Percentiles rank a stretch among this genome's conserved stretches.
Evolutionary conservation across 1,139 yeast genomes (phyloP).

Genomic region (Yamadazyma mexicana): DNA sequence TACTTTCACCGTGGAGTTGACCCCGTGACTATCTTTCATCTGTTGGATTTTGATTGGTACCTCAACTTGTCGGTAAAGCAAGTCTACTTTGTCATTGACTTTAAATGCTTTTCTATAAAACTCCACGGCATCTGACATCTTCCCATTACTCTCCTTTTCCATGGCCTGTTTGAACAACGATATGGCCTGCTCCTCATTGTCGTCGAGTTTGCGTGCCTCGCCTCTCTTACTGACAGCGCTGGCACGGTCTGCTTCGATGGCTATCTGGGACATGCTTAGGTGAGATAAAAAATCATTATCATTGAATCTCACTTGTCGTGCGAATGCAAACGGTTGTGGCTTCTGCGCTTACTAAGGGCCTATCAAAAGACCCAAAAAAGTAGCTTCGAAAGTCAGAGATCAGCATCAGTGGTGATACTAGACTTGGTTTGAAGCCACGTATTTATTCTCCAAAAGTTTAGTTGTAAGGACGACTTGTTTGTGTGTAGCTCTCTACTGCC

Average conservation of each 20-base stretch:
- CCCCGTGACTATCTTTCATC: constrained; percentile 30
- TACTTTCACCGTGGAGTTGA: constrained; percentile 26
- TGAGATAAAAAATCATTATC: background rate
- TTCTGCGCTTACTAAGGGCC: too few relatives aligned
- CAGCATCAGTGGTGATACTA: background rate
- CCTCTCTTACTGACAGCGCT: background rate
- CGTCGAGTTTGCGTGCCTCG: background rate
- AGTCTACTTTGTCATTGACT: constrained; percentile 67
- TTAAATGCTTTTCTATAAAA: constrained; percentile 72
- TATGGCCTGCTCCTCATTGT: constrained; percentile 44
- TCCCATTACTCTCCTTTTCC: constrained; percentile 69
- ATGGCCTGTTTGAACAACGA: constrained; percentile 68
- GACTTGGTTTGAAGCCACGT: too few relatives aligned
- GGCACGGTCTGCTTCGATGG: constrained; percentile 1
- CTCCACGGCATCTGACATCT: constrained; percentile 77
- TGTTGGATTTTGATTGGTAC: constrained; percentile 27
- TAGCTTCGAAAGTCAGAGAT: background rate
- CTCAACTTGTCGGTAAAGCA: constrained; percentile 57
- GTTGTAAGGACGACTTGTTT: too few relatives aligned
- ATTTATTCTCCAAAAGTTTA: too few relatives aligned
- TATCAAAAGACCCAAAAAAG: too few relatives aligned
- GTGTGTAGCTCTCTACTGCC: too few relatives aligned
- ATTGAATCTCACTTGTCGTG: background rate
- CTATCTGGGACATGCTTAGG: constrained; percentile 4
- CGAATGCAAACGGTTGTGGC: background rate